Base-by-base conservation (phyloP, 2,329 filamentous ascomycete genomes). In the Pseudogymnoascus sp. region DNA sequence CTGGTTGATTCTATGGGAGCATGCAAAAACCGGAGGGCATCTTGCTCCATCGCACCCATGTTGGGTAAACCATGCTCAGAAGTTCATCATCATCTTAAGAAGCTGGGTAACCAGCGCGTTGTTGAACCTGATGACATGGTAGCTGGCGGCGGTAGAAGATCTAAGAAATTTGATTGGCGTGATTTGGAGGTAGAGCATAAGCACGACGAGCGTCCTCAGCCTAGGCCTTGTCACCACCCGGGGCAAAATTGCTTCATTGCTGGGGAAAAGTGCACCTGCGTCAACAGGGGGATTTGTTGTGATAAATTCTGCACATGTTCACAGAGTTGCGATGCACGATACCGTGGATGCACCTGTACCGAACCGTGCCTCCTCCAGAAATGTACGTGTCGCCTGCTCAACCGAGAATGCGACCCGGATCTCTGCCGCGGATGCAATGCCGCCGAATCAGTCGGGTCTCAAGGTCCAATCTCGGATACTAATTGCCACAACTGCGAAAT, bases 341-440 rank as follows among this genome's bases (percentile, higher is more conserved):
- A 56, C 50, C 50, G 10, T 2, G 50, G 50, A 33, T 56, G 50
- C 28, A 35, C 2, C 16, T 56, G 50, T 21, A 56, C n/a, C 10
- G 50, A 5, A 16, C 28, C 79, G 0, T 89, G 86, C 66, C 67
- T 79, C 5, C 73, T 79, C 47, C 78, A 86, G 67, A 82, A 81
- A 3, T 94, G 91, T 71, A 86, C 88, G 12, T 95, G 91, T 69
- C 79, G 85, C 18, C 80, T 83, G 69, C 79, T 91, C 61, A 88
- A 90, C 67, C 83, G 91, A 40, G 91, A 95, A 75, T 95, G 91
- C 70, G 91, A 94, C 69, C 85, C 90, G 1, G 84, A 88, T 64
- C 78, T 93, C 11, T 95, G 91, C 33, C 59, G 18, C 5, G 10
- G 7, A 40, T 40, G 59, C 14, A 38, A 5, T 3, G 33, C 12